phyloP scores from a whole-genome alignment of 2,329 filamentous ascomycete genomes.

The Colletotrichum tofieldiae region DNA sequence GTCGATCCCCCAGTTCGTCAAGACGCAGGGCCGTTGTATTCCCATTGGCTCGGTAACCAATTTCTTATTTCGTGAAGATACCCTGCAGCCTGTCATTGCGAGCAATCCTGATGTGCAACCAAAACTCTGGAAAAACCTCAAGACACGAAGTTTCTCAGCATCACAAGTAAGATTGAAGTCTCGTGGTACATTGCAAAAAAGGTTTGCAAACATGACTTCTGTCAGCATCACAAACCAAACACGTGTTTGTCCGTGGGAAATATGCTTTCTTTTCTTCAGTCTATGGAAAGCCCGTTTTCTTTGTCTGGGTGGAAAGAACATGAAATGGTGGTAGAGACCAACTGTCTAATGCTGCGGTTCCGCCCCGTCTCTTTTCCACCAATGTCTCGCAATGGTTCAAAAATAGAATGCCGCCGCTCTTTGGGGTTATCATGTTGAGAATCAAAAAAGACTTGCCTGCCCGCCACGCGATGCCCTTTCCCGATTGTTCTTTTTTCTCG shows the following conservation, averaged over 20 bases:
- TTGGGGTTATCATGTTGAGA: not conserved
- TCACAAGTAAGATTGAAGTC: not conserved
- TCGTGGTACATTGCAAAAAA: not conserved
- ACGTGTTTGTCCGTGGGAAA: not conserved
- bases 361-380: constrained; percentile 12
- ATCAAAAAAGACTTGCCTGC: constrained; percentile 29
- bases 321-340: constrained; percentile 28
- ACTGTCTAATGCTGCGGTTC: constrained; percentile 29
- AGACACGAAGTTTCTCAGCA: not conserved
- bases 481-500: constrained; percentile 27
- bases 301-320: constrained; percentile 16
- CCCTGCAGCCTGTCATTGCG: not conserved
- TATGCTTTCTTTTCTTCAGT: constrained; percentile 32
- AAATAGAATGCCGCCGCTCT: constrained; percentile 24
- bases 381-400: constrained; percentile 21
- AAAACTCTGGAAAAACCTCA: not conserved
- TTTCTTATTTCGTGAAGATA: constrained; percentile 21
- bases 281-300: constrained; percentile 27
- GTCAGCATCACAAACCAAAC: not conserved
- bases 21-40: constrained; percentile 9
- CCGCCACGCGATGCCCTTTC: constrained; percentile 39
- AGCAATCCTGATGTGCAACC: not conserved
- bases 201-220: not conserved
- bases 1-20: constrained; percentile 32
- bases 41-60: constrained; percentile 25